Base-by-base conservation (phyloP, 1,284 basidiomycete species). In the Leccinum laetum region DNA sequence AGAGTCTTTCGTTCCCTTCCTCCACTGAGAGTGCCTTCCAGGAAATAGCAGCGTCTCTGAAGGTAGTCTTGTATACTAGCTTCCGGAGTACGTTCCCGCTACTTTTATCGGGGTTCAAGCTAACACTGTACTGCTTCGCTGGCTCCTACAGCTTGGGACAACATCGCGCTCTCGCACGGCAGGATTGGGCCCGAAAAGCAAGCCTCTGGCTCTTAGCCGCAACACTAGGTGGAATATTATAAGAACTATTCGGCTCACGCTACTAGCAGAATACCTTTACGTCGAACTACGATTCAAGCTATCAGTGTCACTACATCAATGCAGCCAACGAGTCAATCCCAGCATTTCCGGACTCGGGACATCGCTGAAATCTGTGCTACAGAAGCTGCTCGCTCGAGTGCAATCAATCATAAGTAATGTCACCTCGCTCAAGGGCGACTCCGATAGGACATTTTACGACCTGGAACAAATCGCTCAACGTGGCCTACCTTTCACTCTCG, bases 381-480 rank as follows among this genome's bases (percentile, higher is more conserved):
- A 71, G 46, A 13, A 56, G 11, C 39, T 75, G 7, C 63, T 73
- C 18, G 66, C 64, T 58, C 65, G 59, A 44, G 52, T 57, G n/a
- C 68, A 63, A 32, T 64, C 63, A 16, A 18, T 59, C 9, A 46
- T 62, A 37, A 39, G 55, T 11, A 64, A 53, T 7, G 53, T 39
- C 5, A 3, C 55, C 41, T 60, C 61, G 13, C 32, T 29, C 57
- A 29, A 60, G 5, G 58, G 55, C 6, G 66, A 9, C 18, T 61
- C 46, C 9, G 56, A 46, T 2, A 61, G 26, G 55, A 63, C 13
- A 32, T 21, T 74, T 2, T 55, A 32, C 11, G 68, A 75, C 52
- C 37, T 76, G 13, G 65, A 72, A 60, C 68, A 78, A 58, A 61
- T 77, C 5, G 62, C 62, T 16, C 58, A 24, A 32, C 71, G 67